Evolutionary conservation across 768 basidiomycete species (phyloP).

Genomic region (Lactarius sanguifluus): DNA sequence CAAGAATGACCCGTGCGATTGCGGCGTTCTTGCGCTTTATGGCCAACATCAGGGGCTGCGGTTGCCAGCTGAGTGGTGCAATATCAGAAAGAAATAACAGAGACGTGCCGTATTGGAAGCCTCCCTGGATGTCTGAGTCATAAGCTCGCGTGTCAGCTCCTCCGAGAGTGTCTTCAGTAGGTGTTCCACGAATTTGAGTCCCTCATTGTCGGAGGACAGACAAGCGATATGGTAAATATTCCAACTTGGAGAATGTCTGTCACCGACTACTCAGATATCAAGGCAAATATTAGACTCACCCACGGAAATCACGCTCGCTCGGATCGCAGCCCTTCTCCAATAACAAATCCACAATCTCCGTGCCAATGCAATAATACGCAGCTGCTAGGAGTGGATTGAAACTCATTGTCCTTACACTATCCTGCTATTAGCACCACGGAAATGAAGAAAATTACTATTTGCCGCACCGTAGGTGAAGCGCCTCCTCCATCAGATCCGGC

Average conservation of each 20-base stretch:
- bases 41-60: conserved; percentile 56
- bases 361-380: conserved; percentile 34
- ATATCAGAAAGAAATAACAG: background rate
- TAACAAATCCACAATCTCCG: conserved; percentile 50
- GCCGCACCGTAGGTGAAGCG: conserved; percentile 47
- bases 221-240: conserved; percentile 57
- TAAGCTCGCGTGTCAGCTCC: conserved; percentile 45
- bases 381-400: conserved; percentile 49
- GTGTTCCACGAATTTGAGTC: conserved; percentile 39
- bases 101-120: conserved; percentile 48
- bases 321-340: conserved; percentile 48
- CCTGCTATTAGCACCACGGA: conserved; percentile 6
- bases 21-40: conserved; percentile 39
- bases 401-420: conserved; percentile 47
- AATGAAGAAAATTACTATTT: background rate
- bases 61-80: conserved; percentile 6
- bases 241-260: conserved; percentile 40
- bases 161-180: conserved; percentile 51
- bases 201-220: conserved; percentile 31
- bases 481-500: conserved; percentile 43
- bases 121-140: conserved; percentile 47
- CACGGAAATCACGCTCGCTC: conserved; percentile 43
- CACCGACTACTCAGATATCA: background rate
- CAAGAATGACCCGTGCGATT: conserved; percentile 38
- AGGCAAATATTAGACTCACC: conserved; percentile 39